These are phyloP conservation scores for Colletotrichum musicola DNA, from an alignment of 2,329 filamentous ascomycete species.

Conservation along the genomic window DNA sequence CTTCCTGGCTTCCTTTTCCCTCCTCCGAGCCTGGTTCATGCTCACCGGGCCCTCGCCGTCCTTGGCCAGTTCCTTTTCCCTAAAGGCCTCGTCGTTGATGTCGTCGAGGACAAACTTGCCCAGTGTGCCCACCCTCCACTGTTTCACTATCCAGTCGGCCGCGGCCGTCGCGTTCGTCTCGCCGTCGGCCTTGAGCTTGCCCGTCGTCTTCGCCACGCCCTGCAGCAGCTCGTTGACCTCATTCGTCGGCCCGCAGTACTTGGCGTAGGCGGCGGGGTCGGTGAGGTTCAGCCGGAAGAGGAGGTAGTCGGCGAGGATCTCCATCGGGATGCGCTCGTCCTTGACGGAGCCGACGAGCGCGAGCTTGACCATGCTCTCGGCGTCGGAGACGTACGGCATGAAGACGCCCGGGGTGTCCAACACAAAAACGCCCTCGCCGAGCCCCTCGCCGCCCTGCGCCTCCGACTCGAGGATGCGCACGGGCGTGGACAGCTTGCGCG, in stretches of 20 bases:
- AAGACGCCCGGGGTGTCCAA: slow-evolving; percentile 97
- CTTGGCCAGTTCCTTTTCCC: slow-evolving; percentile 59
- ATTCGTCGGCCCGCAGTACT: slow-evolving; percentile 81
- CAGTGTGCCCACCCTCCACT: slow-evolving; percentile 82
- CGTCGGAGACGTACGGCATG: slow-evolving; percentile 87
- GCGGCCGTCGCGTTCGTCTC: slow-evolving; percentile 77
- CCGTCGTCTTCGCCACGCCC: slow-evolving; percentile 78
- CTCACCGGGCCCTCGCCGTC: slow-evolving; percentile 65
- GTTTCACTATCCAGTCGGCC: slow-evolving; percentile 83
- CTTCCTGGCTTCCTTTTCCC: slow-evolving; percentile 70
- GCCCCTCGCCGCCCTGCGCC: slow-evolving; percentile 26
- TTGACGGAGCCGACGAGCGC: slow-evolving; percentile 92
- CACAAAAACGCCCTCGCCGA: slow-evolving; percentile 79
- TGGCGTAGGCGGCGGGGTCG: slow-evolving; percentile 71
- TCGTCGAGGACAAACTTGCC: slow-evolving; percentile 86
- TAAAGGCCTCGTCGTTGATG: slow-evolving; percentile 70
- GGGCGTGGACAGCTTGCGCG: slow-evolving; percentile 83
- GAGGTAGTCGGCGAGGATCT: slow-evolving; percentile 89
- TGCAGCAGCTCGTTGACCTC: slow-evolving; percentile 81
- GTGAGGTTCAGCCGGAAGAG: slow-evolving; percentile 84
- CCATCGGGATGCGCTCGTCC: slow-evolving; percentile 82
- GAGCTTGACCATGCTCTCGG: slow-evolving; percentile 94
- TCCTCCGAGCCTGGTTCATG: slow-evolving; percentile 77
- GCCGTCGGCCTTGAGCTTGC: slow-evolving; percentile 81
- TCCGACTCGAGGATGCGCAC: slow-evolving; percentile 76